Percentiles rank a stretch among this genome's conserved stretches.
Evolutionary conservation across 78 protist species (phyloP).

Genomic region (Polysphondylium violaceum): DNA sequence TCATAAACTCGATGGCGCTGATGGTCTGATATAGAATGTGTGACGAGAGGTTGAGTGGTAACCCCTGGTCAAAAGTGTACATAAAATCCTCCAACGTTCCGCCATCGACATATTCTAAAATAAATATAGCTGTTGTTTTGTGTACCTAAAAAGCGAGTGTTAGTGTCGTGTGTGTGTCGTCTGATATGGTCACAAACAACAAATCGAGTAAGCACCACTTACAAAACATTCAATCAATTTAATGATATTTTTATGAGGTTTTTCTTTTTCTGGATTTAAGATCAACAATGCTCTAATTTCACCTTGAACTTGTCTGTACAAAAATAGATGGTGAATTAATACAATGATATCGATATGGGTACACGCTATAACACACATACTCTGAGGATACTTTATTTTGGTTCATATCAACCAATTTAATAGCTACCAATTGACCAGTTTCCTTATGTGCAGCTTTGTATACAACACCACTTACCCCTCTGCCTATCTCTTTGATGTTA

Average conservation of each 20-base stretch:
- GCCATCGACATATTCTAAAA: conserved; percentile 74
- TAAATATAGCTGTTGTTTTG: conserved; percentile 73
- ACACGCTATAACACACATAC: conserved; percentile 54
- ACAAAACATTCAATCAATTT: conserved; percentile 75
- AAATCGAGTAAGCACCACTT: background rate
- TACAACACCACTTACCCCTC: conserved; percentile 75
- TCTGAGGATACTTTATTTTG: conserved; percentile 38
- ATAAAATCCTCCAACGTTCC: conserved; percentile 72
- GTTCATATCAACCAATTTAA: conserved; percentile 63
- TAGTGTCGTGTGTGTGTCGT: background rate
- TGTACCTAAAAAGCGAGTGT: conserved; percentile 9
- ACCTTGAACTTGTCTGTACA: conserved; percentile 51
- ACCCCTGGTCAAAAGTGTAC: conserved; percentile 62
- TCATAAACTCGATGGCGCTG: conserved; percentile 64
- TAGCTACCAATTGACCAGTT: conserved; percentile 57
- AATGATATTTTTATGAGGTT: conserved; percentile 43
- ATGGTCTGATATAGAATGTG: conserved; percentile 39
- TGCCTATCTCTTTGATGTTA: conserved; percentile 33
- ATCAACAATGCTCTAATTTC: conserved; percentile 63
- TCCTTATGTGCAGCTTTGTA: conserved; percentile 43
- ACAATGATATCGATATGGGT: no score
- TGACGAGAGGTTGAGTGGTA: conserved; percentile 19
- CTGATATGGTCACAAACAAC: background rate
- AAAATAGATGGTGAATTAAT: no score
- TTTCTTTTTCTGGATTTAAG: conserved; percentile 39